A percentile compares a stretch with the other conserved stretches of the same genome.
Evolutionary conservation across 768 basidiomycete species (phyloP).

Genomic region (Tubosaeta brunneosetosa): DNA sequence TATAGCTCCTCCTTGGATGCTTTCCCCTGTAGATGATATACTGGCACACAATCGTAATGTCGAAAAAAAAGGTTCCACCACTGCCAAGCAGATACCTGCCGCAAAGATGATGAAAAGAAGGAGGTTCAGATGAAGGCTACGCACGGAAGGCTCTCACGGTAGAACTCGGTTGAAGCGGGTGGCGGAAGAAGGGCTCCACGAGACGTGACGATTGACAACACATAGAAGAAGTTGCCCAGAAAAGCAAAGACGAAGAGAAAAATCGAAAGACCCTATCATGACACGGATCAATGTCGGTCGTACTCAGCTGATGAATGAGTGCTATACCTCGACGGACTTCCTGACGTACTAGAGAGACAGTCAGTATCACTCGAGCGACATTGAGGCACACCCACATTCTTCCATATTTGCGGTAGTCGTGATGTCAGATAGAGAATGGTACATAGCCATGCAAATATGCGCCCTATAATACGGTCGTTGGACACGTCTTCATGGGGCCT

Average conservation of each 20-base stretch:
- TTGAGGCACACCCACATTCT: slow-evolving; percentile 74
- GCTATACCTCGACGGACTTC: slow-evolving; percentile 78
- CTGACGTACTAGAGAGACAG: slow-evolving; percentile 58
- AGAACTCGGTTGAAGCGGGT: slow-evolving; percentile 57
- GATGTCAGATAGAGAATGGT: slow-evolving; percentile 91
- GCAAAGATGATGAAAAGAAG: neutral
- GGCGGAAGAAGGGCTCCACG: slow-evolving; percentile 56
- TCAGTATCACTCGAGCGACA: slow-evolving; percentile 2
- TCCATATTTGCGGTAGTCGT: slow-evolving; percentile 97
- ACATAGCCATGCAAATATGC: slow-evolving; percentile 92
- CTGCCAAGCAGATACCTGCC: slow-evolving; percentile 83
- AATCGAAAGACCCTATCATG: slow-evolving; percentile 78
- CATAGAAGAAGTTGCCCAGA: slow-evolving; percentile 90
- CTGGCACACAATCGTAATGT: slow-evolving; percentile 86
- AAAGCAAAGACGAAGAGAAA: slow-evolving; percentile 93
- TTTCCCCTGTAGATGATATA: slow-evolving; percentile 68
- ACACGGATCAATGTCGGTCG: slow-evolving; percentile 3
- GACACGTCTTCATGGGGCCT: slow-evolving; percentile 21
- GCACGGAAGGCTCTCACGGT: slow-evolving; percentile 82
- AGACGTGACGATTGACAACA: slow-evolving; percentile 80
- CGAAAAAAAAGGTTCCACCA: slow-evolving; percentile 89
- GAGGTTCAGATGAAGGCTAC: slow-evolving; percentile 27
- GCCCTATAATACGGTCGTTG: slow-evolving; percentile 70
- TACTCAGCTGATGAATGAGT: slow-evolving; percentile 1
- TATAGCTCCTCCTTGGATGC: slow-evolving; percentile 31